Conservation (phyloP, 2,329 filamentous ascomycete species). For the Uncinocarpus reesii region DNA sequence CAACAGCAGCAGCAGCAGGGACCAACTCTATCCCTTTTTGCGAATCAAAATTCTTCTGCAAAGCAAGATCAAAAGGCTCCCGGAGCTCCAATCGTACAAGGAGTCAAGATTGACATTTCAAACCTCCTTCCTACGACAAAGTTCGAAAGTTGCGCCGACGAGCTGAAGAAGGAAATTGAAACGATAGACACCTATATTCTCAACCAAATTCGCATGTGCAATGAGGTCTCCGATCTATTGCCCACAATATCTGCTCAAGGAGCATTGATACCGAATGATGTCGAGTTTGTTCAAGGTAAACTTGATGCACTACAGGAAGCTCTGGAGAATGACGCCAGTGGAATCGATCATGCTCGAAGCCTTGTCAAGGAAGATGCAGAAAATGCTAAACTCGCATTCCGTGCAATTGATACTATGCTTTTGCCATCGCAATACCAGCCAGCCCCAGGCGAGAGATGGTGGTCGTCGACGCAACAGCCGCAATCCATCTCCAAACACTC, state of each 20-base stretch:
- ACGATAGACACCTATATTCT: slow-evolving; percentile 70
- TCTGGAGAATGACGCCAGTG: slow-evolving; percentile 52
- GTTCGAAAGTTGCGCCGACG: slow-evolving; percentile 78
- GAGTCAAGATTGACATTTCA: slow-evolving; percentile 66
- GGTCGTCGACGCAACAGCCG: slow-evolving; percentile 32
- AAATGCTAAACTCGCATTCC: slow-evolving; percentile 61
- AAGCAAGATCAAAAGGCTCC: slow-evolving; percentile 28
- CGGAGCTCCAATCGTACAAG: slow-evolving; percentile 44
- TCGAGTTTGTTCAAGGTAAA: slow-evolving; percentile 52
- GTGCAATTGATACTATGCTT: slow-evolving; percentile 63
- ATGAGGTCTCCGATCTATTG: slow-evolving; percentile 63
- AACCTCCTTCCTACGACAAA: slow-evolving; percentile 79
- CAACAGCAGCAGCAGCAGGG: slow-evolving; percentile 44
- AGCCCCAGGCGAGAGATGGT: slow-evolving; percentile 31
- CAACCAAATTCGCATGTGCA: slow-evolving; percentile 61
- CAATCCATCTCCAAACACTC: slow-evolving; percentile 30
- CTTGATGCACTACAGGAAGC: slow-evolving; percentile 54
- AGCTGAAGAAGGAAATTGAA: slow-evolving; percentile 68
- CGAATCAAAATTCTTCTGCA: slow-evolving; percentile 25
- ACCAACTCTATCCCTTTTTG: slow-evolving; percentile 33
- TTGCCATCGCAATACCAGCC: slow-evolving; percentile 56
- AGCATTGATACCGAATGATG: slow-evolving; percentile 54
- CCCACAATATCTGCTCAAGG: slow-evolving; percentile 54
- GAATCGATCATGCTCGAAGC: slow-evolving; percentile 48
- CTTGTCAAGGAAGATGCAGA: slow-evolving; percentile 55